Conservation (phyloP, 1,284 basidiomycete species). For the Golubevia sp. region DNA sequence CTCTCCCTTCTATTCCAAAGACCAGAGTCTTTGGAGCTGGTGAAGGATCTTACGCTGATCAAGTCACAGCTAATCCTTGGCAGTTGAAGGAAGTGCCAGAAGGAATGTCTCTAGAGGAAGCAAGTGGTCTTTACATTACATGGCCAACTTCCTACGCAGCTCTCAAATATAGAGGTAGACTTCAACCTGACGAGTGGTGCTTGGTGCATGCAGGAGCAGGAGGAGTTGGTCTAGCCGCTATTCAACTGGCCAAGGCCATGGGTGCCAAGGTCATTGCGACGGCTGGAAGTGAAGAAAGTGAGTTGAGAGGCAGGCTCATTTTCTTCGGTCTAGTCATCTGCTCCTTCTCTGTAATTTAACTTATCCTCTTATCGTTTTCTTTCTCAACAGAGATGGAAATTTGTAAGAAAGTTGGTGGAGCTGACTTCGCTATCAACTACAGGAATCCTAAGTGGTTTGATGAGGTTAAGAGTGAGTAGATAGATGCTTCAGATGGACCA, state of each 20-base stretch:
- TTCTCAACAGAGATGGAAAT: constrained; percentile 13
- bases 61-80: constrained; percentile 48
- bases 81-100: constrained; percentile 70
- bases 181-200: constrained; percentile 39
- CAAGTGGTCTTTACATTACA: constrained; percentile 63
- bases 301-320: neutral
- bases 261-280: constrained; percentile 51
- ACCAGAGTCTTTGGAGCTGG: constrained; percentile 48
- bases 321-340: constrained; percentile 5
- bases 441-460: constrained; percentile 46
- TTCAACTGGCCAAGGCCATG: constrained; percentile 76
- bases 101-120: constrained; percentile 72
- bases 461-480: constrained; percentile 39
- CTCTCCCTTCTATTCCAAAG: too few species aligned
- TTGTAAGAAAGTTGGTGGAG: constrained; percentile 39
- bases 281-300: constrained; percentile 26
- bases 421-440: constrained; percentile 50
- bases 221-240: constrained; percentile 87
- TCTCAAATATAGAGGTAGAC: constrained; percentile 33
- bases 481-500: neutral
- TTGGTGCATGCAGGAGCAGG: constrained; percentile 65
- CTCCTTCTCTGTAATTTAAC: constrained; percentile 11
- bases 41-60: constrained; percentile 45
- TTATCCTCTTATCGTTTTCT: too few species aligned
- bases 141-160: constrained; percentile 54